Evolutionary conservation across 306 rosid species (phyloP).

Genomic region (Ormosia semicastrata): DNA sequence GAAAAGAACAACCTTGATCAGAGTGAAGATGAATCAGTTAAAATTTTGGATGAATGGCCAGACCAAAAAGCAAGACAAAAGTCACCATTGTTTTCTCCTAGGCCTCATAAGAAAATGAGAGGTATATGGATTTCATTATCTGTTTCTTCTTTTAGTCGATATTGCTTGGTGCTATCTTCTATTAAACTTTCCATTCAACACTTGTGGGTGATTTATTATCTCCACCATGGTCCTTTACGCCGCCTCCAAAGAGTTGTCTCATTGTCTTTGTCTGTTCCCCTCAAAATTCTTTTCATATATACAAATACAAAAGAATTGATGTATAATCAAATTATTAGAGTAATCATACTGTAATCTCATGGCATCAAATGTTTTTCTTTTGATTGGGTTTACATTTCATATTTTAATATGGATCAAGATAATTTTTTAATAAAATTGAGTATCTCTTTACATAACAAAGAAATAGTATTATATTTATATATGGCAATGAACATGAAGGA

Average conservation of each 20-base stretch:
- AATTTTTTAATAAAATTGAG: background rate
- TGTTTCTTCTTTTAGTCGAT: background rate
- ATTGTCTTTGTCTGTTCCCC: too few species aligned
- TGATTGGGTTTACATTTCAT: background rate
- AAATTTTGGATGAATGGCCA: background rate
- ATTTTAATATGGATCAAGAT: background rate
- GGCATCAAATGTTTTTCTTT: background rate
- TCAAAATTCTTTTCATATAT: too few species aligned
- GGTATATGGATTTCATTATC: background rate
- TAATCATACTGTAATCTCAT: background rate
- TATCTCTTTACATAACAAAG: too few species aligned
- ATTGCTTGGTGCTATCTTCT: background rate
- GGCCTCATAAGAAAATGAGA: background rate
- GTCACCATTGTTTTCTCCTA: background rate
- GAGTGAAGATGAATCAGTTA: background rate
- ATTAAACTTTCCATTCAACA: background rate
- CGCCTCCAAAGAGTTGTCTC: too few species aligned
- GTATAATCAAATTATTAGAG: too few species aligned
- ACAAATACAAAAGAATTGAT: too few species aligned
- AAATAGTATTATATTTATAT: background rate
- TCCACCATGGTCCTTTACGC: background rate
- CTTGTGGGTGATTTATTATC: background rate
- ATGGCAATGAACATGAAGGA: background rate
- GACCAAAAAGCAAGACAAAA: constrained; percentile 21
- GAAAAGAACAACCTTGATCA: background rate